A percentile compares a stretch with the other conserved stretches of the same genome.
Conservation (phyloP, 441 rosid genomes). For the Cnidoscolus chayamansa region DNA sequence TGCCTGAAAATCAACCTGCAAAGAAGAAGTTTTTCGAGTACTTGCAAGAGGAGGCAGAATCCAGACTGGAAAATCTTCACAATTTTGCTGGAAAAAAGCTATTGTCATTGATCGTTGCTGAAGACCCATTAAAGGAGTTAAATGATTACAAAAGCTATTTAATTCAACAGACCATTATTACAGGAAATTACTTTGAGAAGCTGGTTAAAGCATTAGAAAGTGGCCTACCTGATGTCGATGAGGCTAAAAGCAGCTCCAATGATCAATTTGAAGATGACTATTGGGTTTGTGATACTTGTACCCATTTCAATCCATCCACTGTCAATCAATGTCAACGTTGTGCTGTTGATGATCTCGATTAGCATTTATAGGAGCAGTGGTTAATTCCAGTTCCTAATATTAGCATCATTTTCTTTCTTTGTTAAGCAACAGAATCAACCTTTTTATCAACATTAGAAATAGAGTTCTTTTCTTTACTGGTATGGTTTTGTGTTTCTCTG, state of each 20-base stretch:
- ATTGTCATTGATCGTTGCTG: slow-evolving; percentile 17
- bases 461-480: neutral
- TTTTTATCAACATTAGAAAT: no score
- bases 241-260: neutral
- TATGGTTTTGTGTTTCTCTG: no score
- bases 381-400: neutral
- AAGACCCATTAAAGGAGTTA: slow-evolving; percentile 21
- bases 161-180: slow-evolving; percentile 28
- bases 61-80: slow-evolving; percentile 42
- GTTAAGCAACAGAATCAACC: neutral
- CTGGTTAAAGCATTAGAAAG: slow-evolving; percentile 26
- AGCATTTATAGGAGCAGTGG: neutral
- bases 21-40: slow-evolving; percentile 42
- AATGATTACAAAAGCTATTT: slow-evolving; percentile 30
- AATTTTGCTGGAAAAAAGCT: slow-evolving; percentile 34
- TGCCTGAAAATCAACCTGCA: slow-evolving; percentile 29
- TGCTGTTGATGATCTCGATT: neutral
- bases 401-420: neutral
- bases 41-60: slow-evolving; percentile 49
- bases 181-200: slow-evolving; percentile 27
- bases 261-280: neutral
- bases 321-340: slow-evolving; percentile 4
- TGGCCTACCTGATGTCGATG: slow-evolving; percentile 25
- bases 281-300: slow-evolving; percentile 6
- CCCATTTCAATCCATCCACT: slow-evolving; percentile 1